Base-by-base conservation (phyloP, 768 basidiomycete genomes). In the Panus rudis region DNA sequence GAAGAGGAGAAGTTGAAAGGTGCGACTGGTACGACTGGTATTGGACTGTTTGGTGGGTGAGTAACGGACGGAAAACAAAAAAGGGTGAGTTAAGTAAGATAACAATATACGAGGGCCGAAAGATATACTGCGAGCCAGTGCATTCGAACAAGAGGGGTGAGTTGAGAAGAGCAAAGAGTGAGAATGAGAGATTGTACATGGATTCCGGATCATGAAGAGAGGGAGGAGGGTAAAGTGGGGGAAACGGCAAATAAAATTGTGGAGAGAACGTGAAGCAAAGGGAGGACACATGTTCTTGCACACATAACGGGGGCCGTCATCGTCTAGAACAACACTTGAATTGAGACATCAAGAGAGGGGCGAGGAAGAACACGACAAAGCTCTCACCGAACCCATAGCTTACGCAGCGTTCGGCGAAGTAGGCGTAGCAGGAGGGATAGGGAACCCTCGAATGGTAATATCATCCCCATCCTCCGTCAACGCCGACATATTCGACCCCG, bases 371-470 rank as follows among this genome's bases (percentile, higher is more conserved):
- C n/a, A n/a, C 28, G n/a, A 30, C 10, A 30, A 30, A 10, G n/a
- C 10, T 10, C 28, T 30, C 10, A 30, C 10, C 10, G 10, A 35
- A 20, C 8, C 10, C 21, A 8, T 7, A 35, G 16, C 33, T 35
- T 17, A 35, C 8, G 10, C 6, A 14, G 33, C 33, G 25, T 32
- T 6, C 12, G 28, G 10, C 17, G 11, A 16, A 24, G 21, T 23
- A 12, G 21, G 25, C 46, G 37, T 17, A 20, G 55, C 41, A 2
- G 63, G 61, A 1, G 62, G 64, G 21, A 54, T 58, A 13, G 65
- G 63, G 40, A 60, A 62, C 25, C 60, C 54, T 0, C 52, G 42
- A 17, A 59, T 57, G 48, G 58, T 42, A 3, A 56, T 24, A 12
- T 50, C 43, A 38, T 59, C 63, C 19, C 60, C 57, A 3, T 57